Evolutionary conservation across 108 stramenopile genomes (phyloP), one percentile per base, ranked within the genome.

Genomic region (Nannochloropsis oceanica): DNA sequence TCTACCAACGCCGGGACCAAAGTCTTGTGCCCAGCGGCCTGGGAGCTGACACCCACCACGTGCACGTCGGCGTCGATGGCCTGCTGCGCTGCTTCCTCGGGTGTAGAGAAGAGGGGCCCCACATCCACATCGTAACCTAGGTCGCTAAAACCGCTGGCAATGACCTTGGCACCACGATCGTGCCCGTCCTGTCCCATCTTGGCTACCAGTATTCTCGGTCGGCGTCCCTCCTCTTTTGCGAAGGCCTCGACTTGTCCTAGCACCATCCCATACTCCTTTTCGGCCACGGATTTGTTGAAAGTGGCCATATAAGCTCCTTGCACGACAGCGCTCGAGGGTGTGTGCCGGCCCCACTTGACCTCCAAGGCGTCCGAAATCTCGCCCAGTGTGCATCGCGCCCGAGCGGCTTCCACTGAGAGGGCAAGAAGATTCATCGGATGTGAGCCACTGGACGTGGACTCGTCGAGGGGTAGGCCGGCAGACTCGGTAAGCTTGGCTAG

Each of bases 121-220:
- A 98, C 94, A 86, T 98, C 98, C 20, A 99, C 98, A 88, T 99
- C 98, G 89, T 95, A 98, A 20, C 92, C 98, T 81, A 99, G 86
- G 86, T 99, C 98, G 26, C 94, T 93, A 86, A 99, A 97, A 11
- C 97, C 97, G 89, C 92, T 92, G 79, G 98, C 96, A 88, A 99
- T 97, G 25, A 99, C 96, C 85, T 97, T 98, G 59, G 96, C 98
- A 34, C 98, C 98, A 34, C 98, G 93, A 87, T 99, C 98, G 87
- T 99, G 98, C 13, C 98, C 98, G 88, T 99, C 98, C 91, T 98
- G 88, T 22, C 98, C 98, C 96, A 99, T 97, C 90, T 99, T 99
- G 11, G 98, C 98, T 2, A 99, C 97, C 79, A 99, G 86, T 85
- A 99, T 95, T 7, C 97, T 92, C 24, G 98, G 98, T 44, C 97